phyloP scores from a whole-genome alignment of 176 grass and related monocot species.

The Zizania latifolia region DNA sequence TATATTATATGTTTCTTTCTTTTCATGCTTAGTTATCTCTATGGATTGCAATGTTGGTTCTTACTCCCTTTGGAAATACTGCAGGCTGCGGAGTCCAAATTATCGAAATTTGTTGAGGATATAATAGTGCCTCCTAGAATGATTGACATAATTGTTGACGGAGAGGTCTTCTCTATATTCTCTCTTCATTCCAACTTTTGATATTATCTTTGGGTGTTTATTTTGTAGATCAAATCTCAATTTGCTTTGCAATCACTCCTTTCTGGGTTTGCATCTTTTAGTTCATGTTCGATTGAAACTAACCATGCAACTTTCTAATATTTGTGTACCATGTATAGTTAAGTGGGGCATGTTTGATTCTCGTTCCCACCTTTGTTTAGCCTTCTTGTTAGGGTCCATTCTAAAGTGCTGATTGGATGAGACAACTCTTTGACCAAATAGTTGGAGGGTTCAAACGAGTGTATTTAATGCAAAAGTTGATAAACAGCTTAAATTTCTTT shows the following conservation, averaged over 20 bases:
- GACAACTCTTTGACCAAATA: no score
- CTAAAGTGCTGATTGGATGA: no score
- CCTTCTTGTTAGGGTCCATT: no score
- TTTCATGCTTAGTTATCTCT: conserved; percentile 13
- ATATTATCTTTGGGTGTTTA: conserved; percentile 1
- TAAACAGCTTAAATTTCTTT: no score
- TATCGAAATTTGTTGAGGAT: conserved; percentile 98
- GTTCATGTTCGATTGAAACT: neutral
- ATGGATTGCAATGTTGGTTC: conserved; percentile 12
- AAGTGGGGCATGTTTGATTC: neutral
- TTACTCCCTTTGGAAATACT: conserved; percentile 15
- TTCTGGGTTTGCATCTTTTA: neutral
- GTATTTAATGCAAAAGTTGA: no score
- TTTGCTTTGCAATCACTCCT: neutral
- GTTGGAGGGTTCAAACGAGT: no score
- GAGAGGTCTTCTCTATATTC: conserved; percentile 56
- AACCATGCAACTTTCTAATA: neutral
- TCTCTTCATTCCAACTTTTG: neutral
- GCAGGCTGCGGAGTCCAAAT: conserved; percentile 77
- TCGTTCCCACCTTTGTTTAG: neutral
- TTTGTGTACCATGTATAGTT: neutral
- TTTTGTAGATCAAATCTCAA: neutral
- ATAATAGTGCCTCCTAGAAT: conserved; percentile 91
- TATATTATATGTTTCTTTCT: neutral
- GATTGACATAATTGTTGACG: conserved; percentile 95